Percentiles rank a stretch among this genome's conserved stretches.
These are phyloP conservation scores for Cnidoscolus chayamansa DNA, from an alignment of 441 rosid genomes.

Conservation along the genomic window DNA sequence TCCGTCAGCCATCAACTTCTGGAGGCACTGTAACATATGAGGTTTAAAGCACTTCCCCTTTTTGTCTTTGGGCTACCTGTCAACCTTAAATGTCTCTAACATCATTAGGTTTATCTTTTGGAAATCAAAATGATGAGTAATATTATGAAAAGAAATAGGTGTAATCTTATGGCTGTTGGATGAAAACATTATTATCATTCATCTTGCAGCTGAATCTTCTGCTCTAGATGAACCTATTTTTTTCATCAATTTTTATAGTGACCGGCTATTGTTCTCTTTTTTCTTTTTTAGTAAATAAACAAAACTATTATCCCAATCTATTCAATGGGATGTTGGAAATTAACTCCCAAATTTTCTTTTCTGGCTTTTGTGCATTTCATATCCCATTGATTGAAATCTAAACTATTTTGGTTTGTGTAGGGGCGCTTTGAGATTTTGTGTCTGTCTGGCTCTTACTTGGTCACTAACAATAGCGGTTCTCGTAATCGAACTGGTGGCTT, in stretches of 20 bases:
- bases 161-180: neutral
- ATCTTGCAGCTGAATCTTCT: neutral
- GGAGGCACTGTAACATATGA: conserved; percentile 76
- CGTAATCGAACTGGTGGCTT: conserved; percentile 66
- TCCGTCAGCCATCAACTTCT: conserved; percentile 66
- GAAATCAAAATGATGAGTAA: neutral
- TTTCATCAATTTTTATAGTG: neutral
- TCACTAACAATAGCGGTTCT: conserved; percentile 44
- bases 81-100: neutral
- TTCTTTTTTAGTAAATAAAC: neutral
- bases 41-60: conserved; percentile 37
- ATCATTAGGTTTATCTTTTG: neutral
- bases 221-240: neutral
- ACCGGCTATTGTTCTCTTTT: neutral
- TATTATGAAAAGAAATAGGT: neutral
- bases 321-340: neutral
- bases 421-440: conserved; percentile 87
- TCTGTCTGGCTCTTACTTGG: conserved; percentile 74
- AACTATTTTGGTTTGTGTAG: conserved; percentile 31
- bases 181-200: neutral
- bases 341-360: neutral
- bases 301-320: neutral
- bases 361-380: neutral
- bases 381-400: conserved; percentile 1
- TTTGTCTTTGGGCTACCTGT: conserved; percentile 10